Conservation (phyloP, 371 early-diverging fungal species). For the Syncephalastrum racemosum region DNA sequence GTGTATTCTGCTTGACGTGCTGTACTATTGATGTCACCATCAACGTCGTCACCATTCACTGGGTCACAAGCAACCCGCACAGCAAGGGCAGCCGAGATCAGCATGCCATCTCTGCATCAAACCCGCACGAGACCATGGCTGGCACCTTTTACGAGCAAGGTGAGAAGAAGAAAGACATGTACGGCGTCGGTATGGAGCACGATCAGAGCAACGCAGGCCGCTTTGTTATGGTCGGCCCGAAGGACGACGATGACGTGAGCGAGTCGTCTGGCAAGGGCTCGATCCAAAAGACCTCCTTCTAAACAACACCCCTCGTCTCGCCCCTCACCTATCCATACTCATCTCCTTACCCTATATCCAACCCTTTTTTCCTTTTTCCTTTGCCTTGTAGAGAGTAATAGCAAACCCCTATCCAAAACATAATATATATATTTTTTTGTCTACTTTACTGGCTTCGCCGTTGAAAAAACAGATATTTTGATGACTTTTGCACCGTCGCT, state of each 20-base stretch:
- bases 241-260: conserved; percentile 14
- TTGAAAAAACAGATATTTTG: no score
- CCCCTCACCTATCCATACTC: no score
- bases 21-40: conserved; percentile 60
- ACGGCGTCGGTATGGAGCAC: conserved; percentile 2
- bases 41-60: conserved; percentile 56
- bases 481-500: no score
- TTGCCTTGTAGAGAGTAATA: no score
- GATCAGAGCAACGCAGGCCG: conserved; percentile 14
- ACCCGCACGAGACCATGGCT: conserved; percentile 10
- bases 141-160: conserved; percentile 9
- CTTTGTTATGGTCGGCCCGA: conserved; percentile 12
- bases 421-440: no score
- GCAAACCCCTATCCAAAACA: no score
- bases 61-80: conserved; percentile 33
- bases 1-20: conserved; percentile 50
- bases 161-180: conserved; percentile 6
- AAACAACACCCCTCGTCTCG: no score
- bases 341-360: no score
- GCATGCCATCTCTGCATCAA: conserved; percentile 10
- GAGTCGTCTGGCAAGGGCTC: no score
- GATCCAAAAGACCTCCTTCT: no score
- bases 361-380: no score
- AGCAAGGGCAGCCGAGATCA: conserved; percentile 10
- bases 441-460: no score